Conservation (phyloP, 208 protist genomes). For the Lotmaria passim region DNA sequence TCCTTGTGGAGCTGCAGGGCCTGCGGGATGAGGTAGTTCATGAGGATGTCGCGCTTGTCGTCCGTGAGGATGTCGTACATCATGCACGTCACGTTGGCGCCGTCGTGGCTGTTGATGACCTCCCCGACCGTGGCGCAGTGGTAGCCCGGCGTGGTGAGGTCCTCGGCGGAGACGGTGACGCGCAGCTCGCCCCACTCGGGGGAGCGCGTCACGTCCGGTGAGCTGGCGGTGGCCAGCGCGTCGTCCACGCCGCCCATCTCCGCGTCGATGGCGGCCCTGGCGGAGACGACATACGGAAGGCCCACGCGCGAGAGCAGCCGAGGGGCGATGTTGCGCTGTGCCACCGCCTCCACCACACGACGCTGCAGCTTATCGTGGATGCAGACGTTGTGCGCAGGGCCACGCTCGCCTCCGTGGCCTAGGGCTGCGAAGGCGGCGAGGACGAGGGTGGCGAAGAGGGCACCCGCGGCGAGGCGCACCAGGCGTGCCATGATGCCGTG, state of each 20-base stretch:
- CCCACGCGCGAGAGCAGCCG: neutral
- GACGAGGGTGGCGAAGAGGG: conserved; percentile 18
- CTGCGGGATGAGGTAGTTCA: conserved; percentile 38
- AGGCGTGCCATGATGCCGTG: conserved; percentile 11
- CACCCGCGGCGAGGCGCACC: conserved; percentile 40
- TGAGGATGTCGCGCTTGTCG: conserved; percentile 38
- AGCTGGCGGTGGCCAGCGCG: neutral
- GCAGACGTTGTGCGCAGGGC: conserved; percentile 2
- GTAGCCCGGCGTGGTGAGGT: conserved; percentile 36
- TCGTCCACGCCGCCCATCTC: neutral
- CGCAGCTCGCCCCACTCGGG: conserved; percentile 41
- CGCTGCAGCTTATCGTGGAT: conserved; percentile 24
- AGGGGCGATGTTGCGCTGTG: neutral
- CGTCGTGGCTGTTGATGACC: conserved; percentile 19
- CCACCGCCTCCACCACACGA: conserved; percentile 1
- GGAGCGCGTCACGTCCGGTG: neutral
- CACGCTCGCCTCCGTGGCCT: neutral
- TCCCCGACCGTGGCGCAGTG: conserved; percentile 48
- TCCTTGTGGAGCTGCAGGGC: conserved; percentile 63
- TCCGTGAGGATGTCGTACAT: conserved; percentile 39
- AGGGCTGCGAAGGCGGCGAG: conserved; percentile 28
- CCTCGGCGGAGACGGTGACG: conserved; percentile 39
- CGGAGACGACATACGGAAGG: conserved; percentile 7
- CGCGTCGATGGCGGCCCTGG: neutral
- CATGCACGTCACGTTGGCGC: conserved; percentile 27